A percentile compares a stretch with the other conserved stretches of the same genome.
Evolutionary conservation across 2,329 filamentous ascomycete genomes (phyloP).

Genomic region (Aureobasidium melanogenum): DNA sequence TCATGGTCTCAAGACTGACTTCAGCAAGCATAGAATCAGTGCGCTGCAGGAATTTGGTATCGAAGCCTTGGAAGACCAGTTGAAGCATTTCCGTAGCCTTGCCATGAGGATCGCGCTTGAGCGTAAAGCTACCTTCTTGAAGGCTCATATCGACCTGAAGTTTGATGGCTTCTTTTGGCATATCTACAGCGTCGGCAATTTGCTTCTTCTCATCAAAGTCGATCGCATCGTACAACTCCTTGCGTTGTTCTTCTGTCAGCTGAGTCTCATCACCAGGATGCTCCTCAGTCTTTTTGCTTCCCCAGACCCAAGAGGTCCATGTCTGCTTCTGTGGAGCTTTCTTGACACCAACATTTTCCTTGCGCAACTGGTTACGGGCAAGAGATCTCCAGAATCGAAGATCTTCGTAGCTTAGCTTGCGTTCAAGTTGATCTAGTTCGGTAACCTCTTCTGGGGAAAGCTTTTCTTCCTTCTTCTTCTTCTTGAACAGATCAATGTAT

Average conservation of each 20-base stretch:
- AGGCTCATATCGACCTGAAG: slow-evolving; percentile 86
- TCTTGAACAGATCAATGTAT: slow-evolving; percentile 95
- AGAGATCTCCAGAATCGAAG: slow-evolving; percentile 94
- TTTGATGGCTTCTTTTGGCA: slow-evolving; percentile 85
- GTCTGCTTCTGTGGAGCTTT: slow-evolving; percentile 65
- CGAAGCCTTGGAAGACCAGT: slow-evolving; percentile 89
- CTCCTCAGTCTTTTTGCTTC: slow-evolving; percentile 51
- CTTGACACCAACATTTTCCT: slow-evolving; percentile 86
- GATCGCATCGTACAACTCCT: slow-evolving; percentile 94
- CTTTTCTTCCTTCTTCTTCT: slow-evolving; percentile 63
- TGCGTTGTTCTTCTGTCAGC: slow-evolving; percentile 91
- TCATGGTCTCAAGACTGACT: slow-evolving; percentile 81
- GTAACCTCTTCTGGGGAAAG: slow-evolving; percentile 61
- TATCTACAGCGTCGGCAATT: slow-evolving; percentile 76
- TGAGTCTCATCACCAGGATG: slow-evolving; percentile 67
- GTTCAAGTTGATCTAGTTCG: slow-evolving; percentile 68
- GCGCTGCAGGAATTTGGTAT: slow-evolving; percentile 78
- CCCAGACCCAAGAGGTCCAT: slow-evolving; percentile 91
- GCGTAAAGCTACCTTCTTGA: slow-evolving; percentile 91
- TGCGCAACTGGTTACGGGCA: slow-evolving; percentile 86
- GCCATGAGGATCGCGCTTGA: slow-evolving; percentile 77
- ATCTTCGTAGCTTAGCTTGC: slow-evolving; percentile 87
- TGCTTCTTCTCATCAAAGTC: slow-evolving; percentile 97
- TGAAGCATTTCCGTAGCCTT: slow-evolving; percentile 73
- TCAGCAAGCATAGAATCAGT: slow-evolving; percentile 87